phyloP scores from a whole-genome alignment of 1,284 basidiomycete species.

The Chiua sp. region DNA sequence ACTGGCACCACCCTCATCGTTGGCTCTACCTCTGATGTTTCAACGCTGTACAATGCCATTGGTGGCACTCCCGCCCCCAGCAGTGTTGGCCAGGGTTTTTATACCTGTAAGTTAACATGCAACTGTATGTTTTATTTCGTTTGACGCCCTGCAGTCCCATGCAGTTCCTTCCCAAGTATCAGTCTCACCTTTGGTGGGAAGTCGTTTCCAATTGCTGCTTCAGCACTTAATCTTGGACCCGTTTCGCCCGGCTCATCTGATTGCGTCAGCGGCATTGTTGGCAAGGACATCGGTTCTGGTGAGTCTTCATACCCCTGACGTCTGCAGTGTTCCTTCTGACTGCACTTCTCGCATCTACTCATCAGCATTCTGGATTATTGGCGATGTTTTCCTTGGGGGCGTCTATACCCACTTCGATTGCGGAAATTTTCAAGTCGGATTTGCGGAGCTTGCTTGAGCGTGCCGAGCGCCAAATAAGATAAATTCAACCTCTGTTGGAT shows the following conservation, averaged over 20 bases:
- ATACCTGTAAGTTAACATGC: constrained; percentile 7
- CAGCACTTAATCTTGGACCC: constrained; percentile 20
- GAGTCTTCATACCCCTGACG: background rate
- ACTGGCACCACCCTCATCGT: background rate
- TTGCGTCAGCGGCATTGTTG: constrained; percentile 19
- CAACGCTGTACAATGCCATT: constrained; percentile 6
- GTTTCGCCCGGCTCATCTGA: constrained; percentile 9
- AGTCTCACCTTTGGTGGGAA: constrained; percentile 13
- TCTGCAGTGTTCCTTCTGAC: background rate
- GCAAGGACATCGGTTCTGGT: constrained; percentile 2
- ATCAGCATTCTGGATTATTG: constrained; percentile 16
- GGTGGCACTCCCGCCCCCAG: constrained; percentile 6
- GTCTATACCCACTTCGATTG: constrained; percentile 22
- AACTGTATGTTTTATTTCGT: background rate
- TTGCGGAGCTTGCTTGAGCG: constrained; percentile 16
- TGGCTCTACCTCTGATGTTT: background rate
- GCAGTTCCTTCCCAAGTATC: constrained; percentile 14
- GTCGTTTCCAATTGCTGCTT: constrained; percentile 11
- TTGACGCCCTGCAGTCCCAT: constrained; percentile 13
- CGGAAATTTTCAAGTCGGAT: constrained; percentile 12
- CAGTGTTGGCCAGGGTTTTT: constrained; percentile 1
- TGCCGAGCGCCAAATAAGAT: too few species aligned
- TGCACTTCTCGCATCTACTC: too few species aligned
- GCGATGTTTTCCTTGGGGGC: constrained; percentile 8
- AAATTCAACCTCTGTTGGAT: too few species aligned